Base-by-base conservation (phyloP, 2,329 filamentous ascomycete species). In the Verticillium nonalfalfae region DNA sequence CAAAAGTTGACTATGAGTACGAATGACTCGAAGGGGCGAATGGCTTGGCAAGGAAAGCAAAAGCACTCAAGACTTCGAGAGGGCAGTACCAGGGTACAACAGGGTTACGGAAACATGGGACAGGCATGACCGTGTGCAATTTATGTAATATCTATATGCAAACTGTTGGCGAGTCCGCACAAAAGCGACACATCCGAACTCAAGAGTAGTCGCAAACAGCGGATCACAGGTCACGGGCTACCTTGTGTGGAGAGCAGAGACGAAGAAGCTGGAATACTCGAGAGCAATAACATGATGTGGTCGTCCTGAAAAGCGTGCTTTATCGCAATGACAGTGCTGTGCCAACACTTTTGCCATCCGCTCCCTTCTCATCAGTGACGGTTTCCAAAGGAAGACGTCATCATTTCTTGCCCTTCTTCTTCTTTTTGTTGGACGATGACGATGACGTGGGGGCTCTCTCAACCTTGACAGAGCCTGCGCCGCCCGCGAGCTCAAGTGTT, bases 401-500 rank as follows among this genome's bases (percentile, higher is more conserved):
- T 65, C 75, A 84, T 75, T 83, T 85, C 76, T 83, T 84, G 59
- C 79, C 74, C 74, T 78, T 78, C 71, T 80, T 82, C 74, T 81
- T 83, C 73, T 80, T 81, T 67, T 79, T 81, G 60, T 80, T 79
- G 62, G 66, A 67, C 33, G 63, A 69, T 15, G 71, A 64, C n/a
- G 66, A 66, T 1, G 64, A 68, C 7, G 71, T 68, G 3, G 75
- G 72, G 15, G 84, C 80, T 75, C 85, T 87, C 72, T 89, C 85
- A 45, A 88, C 85, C 73, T 85, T 87, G 62, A 88, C 84, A 6
- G 78, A 81, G 14, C 85, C 85, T 1, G 84, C 85, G 4, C 86
- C 86, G 34, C 86, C 85, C 2, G 85, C 85, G 13, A 89, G 75
- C 66, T 85, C 86, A 66, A 86, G 78, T 62, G 79, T 89, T 80